Percentiles rank a stretch among this genome's conserved stretches.
Evolutionary conservation across 306 rosid genomes (phyloP).

Genomic region (Notholithocarpus densiflorus): DNA sequence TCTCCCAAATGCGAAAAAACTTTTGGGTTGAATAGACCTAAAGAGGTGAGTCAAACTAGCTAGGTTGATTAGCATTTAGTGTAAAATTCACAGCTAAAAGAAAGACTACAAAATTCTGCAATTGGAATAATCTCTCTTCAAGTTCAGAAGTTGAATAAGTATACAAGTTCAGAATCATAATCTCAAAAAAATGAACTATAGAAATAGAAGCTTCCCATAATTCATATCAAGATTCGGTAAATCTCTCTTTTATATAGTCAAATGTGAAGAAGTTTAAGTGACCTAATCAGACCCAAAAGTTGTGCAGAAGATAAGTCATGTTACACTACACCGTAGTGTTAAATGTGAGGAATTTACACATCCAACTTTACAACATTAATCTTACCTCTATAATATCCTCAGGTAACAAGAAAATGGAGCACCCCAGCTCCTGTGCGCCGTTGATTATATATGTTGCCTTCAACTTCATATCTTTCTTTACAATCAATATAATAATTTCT

Average conservation of each 20-base stretch:
- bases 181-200: slow-evolving; percentile 3
- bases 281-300: too few species aligned
- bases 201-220: neutral
- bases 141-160: neutral
- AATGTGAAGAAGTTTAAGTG: too few species aligned
- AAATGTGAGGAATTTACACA: neutral
- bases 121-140: neutral
- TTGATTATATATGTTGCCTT: slow-evolving; percentile 94
- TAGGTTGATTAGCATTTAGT: neutral
- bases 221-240: too few species aligned
- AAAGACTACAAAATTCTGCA: neutral
- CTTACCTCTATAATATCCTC: slow-evolving; percentile 92
- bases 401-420: slow-evolving; percentile 96
- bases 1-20: neutral
- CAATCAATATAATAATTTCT: slow-evolving; percentile 3
- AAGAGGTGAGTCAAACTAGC: neutral
- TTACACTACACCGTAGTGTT: neutral
- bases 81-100: neutral
- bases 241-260: too few species aligned
- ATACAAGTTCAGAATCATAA: neutral
- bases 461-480: slow-evolving; percentile 94
- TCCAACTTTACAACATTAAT: neutral
- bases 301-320: too few species aligned
- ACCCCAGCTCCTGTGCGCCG: slow-evolving; percentile 95
- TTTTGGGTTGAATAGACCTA: neutral